phyloP scores from a whole-genome alignment of 1,284 basidiomycete genomes.

The Bothia castanella region DNA sequence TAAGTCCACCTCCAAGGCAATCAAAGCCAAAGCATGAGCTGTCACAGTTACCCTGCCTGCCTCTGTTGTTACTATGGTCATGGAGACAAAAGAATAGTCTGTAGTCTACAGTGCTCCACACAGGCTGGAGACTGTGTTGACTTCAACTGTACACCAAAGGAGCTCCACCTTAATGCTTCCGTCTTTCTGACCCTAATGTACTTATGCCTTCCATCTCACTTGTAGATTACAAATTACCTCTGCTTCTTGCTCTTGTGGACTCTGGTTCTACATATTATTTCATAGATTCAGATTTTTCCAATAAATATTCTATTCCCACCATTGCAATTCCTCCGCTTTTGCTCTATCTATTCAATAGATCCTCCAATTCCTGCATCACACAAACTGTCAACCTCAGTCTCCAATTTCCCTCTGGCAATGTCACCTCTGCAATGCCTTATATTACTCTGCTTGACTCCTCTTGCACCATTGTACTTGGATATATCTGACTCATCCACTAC shows the following conservation, averaged over 20 bases:
- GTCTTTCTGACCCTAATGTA: too few relatives aligned
- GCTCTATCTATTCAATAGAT: background rate
- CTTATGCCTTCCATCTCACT: too few relatives aligned
- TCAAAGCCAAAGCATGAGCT: background rate
- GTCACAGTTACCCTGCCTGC: too few relatives aligned
- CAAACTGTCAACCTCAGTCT: too few relatives aligned
- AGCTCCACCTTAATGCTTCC: too few relatives aligned
- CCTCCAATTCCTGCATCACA: too few relatives aligned
- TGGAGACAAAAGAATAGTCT: background rate
- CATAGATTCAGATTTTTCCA: background rate
- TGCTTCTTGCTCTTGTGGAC: too few relatives aligned
- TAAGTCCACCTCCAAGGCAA: background rate
- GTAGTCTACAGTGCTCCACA: background rate
- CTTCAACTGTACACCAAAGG: too few relatives aligned
- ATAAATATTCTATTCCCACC: background rate
- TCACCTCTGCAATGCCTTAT: background rate
- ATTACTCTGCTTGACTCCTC: background rate
- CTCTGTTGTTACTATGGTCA: too few relatives aligned
- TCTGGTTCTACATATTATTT: background rate
- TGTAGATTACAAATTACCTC: too few relatives aligned
- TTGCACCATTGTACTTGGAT: too few relatives aligned
- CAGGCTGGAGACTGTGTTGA: too few relatives aligned
- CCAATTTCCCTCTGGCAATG: background rate
- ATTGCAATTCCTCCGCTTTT: background rate
- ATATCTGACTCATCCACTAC: background rate